Percentiles rank a stretch among this genome's conserved stretches.
phyloP scores from a whole-genome alignment of 1,284 basidiomycete species.

The Ganoderma sp. region DNA sequence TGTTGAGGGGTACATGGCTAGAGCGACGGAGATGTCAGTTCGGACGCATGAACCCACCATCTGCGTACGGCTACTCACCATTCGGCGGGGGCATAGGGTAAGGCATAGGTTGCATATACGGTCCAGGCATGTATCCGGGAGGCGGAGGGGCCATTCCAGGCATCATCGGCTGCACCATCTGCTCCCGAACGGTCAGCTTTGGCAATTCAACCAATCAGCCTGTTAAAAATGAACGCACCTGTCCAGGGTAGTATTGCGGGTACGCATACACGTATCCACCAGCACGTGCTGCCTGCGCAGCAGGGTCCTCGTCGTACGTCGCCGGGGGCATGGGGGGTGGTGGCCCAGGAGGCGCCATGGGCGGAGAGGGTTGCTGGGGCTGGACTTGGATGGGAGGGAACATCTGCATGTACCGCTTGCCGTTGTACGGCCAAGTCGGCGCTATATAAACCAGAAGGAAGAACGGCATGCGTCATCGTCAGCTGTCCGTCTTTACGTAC shows the following conservation, averaged over 20 bases:
- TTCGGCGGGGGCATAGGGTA: constrained; percentile 81
- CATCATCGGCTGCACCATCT: constrained; percentile 69
- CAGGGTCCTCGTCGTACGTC: constrained; percentile 72
- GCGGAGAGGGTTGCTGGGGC: constrained; percentile 60
- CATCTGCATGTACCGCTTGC: constrained; percentile 83
- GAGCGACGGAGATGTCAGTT: not conserved
- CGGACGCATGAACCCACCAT: not conserved
- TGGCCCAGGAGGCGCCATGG: constrained; percentile 68
- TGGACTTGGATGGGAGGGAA: constrained; percentile 67
- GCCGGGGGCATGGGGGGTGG: constrained; percentile 72
- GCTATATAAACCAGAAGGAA: constrained; percentile 46
- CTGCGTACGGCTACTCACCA: constrained; percentile 46
- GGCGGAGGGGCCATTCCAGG: constrained; percentile 79
- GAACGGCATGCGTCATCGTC: not conserved
- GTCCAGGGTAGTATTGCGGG: constrained; percentile 76
- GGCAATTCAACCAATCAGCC: constrained; percentile 28
- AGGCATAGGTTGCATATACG: constrained; percentile 82
- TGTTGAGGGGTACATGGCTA: constrained; percentile 81
- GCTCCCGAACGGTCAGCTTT: constrained; percentile 11
- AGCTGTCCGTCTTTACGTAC: constrained; percentile 10
- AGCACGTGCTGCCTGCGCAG: constrained; percentile 63
- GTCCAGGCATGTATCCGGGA: constrained; percentile 74
- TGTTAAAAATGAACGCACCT: constrained; percentile 48
- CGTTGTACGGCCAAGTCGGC: constrained; percentile 86
- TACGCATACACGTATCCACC: constrained; percentile 75